Percentiles rank a stretch among this genome's conserved stretches.
These are phyloP conservation scores for Erodium texanum DNA, from an alignment of 441 rosid species.

Conservation along the genomic window DNA sequence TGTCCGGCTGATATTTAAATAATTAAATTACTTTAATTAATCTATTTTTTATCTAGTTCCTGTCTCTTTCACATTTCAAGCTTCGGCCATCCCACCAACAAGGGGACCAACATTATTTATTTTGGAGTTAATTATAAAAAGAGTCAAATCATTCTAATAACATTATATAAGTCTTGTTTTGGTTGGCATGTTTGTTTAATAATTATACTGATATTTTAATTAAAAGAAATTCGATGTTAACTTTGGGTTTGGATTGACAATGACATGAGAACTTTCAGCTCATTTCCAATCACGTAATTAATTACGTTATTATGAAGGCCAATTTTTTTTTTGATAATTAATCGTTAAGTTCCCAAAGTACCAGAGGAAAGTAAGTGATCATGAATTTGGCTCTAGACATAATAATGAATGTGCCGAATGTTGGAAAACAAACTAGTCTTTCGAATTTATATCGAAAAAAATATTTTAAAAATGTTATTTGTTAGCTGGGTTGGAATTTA, in stretches of 20 bases:
- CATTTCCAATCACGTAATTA: too few relatives aligned
- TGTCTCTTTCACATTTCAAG: background rate
- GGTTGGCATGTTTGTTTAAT: background rate
- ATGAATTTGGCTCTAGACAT: too few relatives aligned
- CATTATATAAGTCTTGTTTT: background rate
- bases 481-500: too few relatives aligned
- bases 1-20: background rate
- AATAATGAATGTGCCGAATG: too few relatives aligned
- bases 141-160: too few relatives aligned
- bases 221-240: background rate
- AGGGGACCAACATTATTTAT: background rate
- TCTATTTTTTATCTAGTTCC: background rate
- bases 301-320: too few relatives aligned
- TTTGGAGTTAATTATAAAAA: background rate
- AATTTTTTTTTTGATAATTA: too few relatives aligned
- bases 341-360: too few relatives aligned
- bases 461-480: too few relatives aligned
- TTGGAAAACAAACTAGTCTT: too few relatives aligned
- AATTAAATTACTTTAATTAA: background rate
- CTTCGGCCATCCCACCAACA: conserved; percentile 1
- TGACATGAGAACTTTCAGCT: background rate
- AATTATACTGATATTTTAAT: background rate
- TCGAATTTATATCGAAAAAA: too few relatives aligned
- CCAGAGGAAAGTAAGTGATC: too few relatives aligned
- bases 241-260: background rate